These are phyloP conservation scores for Stemphylium lycopersici DNA, from an alignment of 2,329 filamentous ascomycete species.

Conservation along the genomic window DNA sequence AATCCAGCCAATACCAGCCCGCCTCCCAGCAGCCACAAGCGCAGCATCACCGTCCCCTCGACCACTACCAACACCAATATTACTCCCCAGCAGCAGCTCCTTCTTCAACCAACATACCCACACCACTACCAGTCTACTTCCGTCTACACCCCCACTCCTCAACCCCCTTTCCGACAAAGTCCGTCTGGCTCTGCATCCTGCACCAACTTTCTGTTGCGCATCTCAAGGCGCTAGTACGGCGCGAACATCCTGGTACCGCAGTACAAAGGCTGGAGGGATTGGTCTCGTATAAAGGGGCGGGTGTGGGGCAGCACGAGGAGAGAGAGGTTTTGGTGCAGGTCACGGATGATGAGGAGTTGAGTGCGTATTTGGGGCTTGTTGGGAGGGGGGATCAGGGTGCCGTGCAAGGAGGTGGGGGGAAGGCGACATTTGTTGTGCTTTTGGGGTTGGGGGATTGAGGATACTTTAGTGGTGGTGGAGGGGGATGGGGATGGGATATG, in stretches of 20 bases:
- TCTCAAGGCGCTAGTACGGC: conserved; percentile 65
- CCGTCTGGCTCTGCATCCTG: conserved; percentile 71
- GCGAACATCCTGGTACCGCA: conserved; percentile 65
- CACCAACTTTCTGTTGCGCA: conserved; percentile 64
- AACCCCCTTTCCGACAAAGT: conserved; percentile 54
- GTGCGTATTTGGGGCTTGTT: conserved; percentile 72
- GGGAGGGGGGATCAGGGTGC: conserved; percentile 2
- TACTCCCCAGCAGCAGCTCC: background rate
- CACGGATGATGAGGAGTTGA: conserved; percentile 73
- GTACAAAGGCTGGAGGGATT: conserved; percentile 70
- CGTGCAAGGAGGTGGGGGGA: conserved; percentile 55
- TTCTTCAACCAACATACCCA: conserved; percentile 36
- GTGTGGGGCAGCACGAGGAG: conserved; percentile 40
- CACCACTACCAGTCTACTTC: conserved; percentile 60
- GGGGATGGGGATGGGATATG: too few species aligned
- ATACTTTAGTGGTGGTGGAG: background rate
- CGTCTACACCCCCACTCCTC: conserved; percentile 56
- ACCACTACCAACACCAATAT: conserved; percentile 17
- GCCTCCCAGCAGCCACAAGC: conserved; percentile 17
- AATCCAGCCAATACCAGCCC: conserved; percentile 42
- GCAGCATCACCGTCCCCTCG: conserved; percentile 1
- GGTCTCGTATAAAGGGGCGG: conserved; percentile 54
- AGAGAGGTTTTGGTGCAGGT: conserved; percentile 69
- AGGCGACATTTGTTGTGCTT: conserved; percentile 59
- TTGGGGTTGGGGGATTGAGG: conserved; percentile 7